Evolutionary conservation across 164 flowering plant genomes (phyloP), one percentile per base, ranked within the genome.

Genomic region (Litsea cubeba): DNA sequence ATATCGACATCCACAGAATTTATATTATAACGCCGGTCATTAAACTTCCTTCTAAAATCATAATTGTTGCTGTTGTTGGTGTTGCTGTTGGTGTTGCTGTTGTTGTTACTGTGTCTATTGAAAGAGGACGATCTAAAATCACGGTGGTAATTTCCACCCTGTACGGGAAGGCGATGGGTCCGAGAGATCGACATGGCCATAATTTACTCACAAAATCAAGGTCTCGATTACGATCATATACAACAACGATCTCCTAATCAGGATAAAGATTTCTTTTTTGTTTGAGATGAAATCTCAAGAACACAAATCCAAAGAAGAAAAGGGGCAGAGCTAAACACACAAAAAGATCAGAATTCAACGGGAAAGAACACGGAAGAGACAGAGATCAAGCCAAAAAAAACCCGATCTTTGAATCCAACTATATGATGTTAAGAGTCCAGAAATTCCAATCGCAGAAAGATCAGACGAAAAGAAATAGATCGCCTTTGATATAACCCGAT

Each of bases 101-200:
- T 54, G 60, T 5, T 54, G 60, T 54, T 54, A 14, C 2, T 74
- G 70, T 76, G 78, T 71, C 85, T 72, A 64, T 57, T 40, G 10
- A 73, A 75, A 12, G 80, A 68, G 23, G 83, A 50, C 32, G 69
- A 68, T 46, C 54, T 68, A 35, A 46, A 68, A n/a, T 68, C 54
- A 46, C 54, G 24, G 28, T 54, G 60, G 66, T 22, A 22, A 63
- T 11, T 63, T 20, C 66, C 24, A 17, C 66, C 66, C 4, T 12
- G 24, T 22, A 22, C 12, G 28, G 66, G 84, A 10, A 81, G 30
- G 2, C 67, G 78, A 64, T 70, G 78, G 77, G 66, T 78, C 68
- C 80, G 80, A 5, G 82, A 65, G 64, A 79, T 79, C 6, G 85
- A 81, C 92, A 87, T 88, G 49, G 74, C 76, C 74, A 71, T 40